Percentiles rank a stretch among this genome's conserved stretches.
phyloP scores from a whole-genome alignment of 73 alveolate species.

The Halteria grandinella region DNA sequence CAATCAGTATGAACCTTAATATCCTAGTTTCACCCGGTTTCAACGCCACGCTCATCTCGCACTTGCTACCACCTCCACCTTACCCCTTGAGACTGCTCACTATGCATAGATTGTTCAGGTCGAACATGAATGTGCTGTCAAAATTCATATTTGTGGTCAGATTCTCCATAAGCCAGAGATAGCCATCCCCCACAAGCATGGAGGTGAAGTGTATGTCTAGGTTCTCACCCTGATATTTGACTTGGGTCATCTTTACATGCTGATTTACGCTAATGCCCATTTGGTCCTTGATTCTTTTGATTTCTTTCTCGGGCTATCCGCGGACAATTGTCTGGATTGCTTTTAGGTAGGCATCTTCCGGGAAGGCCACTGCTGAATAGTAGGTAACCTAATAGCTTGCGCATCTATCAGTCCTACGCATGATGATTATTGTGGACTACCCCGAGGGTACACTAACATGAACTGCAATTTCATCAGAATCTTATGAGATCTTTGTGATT shows the following conservation, averaged over 20 bases:
- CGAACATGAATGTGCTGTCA: conserved; percentile 50
- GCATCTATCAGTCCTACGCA: conserved; percentile 50
- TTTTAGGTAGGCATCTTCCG: conserved; percentile 31
- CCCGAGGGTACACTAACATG: conserved; percentile 39
- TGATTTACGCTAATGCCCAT: no score
- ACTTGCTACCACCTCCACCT: no score
- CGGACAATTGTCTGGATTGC: no score
- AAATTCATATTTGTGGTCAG: conserved; percentile 6
- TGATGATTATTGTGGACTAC: conserved; percentile 3
- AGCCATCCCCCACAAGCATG: conserved; percentile 58
- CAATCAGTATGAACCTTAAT: conserved; percentile 41
- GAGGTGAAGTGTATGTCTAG: conserved; percentile 56
- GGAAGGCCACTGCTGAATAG: conserved; percentile 44
- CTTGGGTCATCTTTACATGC: conserved; percentile 52
- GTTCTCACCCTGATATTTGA: conserved; percentile 53
- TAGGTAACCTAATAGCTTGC: conserved; percentile 46
- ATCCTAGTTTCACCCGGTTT: conserved; percentile 47
- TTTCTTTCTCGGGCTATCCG: no score
- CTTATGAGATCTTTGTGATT: conserved; percentile 14
- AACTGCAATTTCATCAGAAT: no score
- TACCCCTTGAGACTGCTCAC: no score
- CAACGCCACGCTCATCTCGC: conserved; percentile 6
- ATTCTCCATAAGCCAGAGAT: conserved; percentile 59
- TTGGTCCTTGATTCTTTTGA: no score
- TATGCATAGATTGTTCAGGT: conserved; percentile 22